phyloP scores from a whole-genome alignment of 768 basidiomycete species.

The Lactarius sanguifluus region DNA sequence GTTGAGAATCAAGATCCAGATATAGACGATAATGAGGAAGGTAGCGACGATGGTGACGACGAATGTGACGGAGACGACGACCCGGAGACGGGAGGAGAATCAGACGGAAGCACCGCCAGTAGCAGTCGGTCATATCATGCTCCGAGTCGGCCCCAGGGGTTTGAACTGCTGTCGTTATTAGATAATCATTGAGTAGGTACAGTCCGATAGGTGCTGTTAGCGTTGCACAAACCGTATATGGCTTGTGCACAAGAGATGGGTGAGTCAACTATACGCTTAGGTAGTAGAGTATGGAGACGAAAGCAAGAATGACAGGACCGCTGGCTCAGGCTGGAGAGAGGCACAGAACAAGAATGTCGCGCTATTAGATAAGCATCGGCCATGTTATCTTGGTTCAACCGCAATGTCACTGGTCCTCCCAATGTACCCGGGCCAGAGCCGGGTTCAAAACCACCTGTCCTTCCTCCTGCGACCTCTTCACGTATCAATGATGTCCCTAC shows the following conservation, averaged over 20 bases:
- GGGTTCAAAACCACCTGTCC: not conserved
- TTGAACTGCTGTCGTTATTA: not conserved
- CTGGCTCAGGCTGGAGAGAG: too few relatives aligned
- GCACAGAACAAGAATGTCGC: too few relatives aligned
- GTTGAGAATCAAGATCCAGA: conserved; percentile 31
- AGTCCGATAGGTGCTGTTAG: too few relatives aligned
- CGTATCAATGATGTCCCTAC: not conserved
- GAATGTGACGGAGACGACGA: conserved; percentile 29
- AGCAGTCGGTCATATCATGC: not conserved
- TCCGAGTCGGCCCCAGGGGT: not conserved
- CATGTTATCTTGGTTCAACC: conserved; percentile 25
- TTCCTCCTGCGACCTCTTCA: not conserved
- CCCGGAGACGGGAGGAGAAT: conserved; percentile 25
- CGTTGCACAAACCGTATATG: too few relatives aligned
- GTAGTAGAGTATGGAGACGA: too few relatives aligned
- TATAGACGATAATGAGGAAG: conserved; percentile 38
- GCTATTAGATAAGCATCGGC: not conserved
- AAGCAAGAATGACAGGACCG: too few relatives aligned
- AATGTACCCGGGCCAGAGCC: conserved; percentile 2
- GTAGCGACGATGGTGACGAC: conserved; percentile 37
- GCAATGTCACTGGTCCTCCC: not conserved
- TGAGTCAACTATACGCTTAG: too few relatives aligned
- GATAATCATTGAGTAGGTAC: not conserved
- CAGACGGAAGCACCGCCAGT: not conserved
- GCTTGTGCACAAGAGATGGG: too few relatives aligned